These are phyloP conservation scores for Xylaria sp. DNA, from an alignment of 2,329 filamentous ascomycete genomes.

Conservation along the genomic window DNA sequence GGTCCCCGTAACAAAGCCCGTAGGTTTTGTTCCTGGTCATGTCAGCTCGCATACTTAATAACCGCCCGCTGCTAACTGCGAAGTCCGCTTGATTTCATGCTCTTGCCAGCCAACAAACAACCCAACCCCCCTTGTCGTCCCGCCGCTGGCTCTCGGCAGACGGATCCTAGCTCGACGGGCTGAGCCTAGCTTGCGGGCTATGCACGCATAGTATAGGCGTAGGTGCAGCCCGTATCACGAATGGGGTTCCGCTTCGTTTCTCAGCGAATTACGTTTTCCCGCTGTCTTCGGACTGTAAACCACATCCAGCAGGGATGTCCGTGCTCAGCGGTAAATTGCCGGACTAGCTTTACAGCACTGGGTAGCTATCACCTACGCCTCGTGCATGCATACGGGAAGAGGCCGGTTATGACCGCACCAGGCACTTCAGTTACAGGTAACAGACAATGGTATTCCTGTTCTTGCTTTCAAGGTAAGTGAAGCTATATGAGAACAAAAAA, in stretches of 20 bases:
- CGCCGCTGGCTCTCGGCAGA: slow-evolving; percentile 12
- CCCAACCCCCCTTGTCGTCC: background rate
- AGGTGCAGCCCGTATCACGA: slow-evolving; percentile 6
- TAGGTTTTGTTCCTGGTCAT: background rate
- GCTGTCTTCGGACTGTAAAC: background rate
- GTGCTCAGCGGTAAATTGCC: background rate
- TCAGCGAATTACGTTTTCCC: slow-evolving; percentile 10
- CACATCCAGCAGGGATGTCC: background rate
- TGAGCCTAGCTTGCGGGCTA: background rate
- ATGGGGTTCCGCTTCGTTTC: slow-evolving; percentile 5
- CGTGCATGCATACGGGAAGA: background rate
- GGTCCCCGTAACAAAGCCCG: background rate
- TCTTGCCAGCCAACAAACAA: too few species aligned
- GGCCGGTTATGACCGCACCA: background rate
- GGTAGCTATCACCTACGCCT: background rate
- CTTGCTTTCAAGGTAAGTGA: background rate
- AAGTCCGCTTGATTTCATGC: background rate
- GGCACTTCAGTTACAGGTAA: background rate
- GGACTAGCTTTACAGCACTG: background rate
- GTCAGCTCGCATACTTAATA: slow-evolving; percentile 1
- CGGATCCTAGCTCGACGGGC: slow-evolving; percentile 5
- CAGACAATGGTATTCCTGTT: background rate
- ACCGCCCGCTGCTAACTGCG: background rate
- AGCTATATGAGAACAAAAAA: background rate
- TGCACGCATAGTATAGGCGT: too few species aligned